phyloP scores from a whole-genome alignment of 768 basidiomycete genomes.

The Calocybe indica region DNA sequence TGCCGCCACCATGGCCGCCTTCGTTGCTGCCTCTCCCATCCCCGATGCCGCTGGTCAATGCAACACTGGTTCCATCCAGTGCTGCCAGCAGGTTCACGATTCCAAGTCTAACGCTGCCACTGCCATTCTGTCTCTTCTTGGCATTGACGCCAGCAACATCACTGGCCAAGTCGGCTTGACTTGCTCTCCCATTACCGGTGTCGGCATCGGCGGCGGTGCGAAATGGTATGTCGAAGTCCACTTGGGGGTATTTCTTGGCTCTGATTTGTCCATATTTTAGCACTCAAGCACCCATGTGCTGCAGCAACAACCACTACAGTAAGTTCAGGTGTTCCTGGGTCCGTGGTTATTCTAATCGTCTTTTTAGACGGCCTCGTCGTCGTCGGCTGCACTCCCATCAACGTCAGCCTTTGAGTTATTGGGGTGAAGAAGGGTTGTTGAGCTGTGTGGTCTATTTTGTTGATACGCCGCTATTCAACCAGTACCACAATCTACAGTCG shows the following conservation, averaged over 20 bases:
- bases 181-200: constrained; percentile 17
- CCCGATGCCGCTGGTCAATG: constrained; percentile 14
- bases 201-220: constrained; percentile 13
- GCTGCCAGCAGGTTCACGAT: constrained; percentile 18
- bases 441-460: too few relatives aligned
- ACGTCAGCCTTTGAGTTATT: too few relatives aligned
- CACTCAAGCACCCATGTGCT: constrained; percentile 6
- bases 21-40: constrained; percentile 11
- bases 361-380: too few relatives aligned
- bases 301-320: constrained; percentile 7
- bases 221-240: constrained; percentile 10
- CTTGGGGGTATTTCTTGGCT: neutral
- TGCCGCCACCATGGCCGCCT: constrained; percentile 5
- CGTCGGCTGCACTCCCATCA: too few relatives aligned
- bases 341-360: too few relatives aligned
- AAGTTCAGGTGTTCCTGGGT: neutral
- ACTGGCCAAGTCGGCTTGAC: constrained; percentile 12
- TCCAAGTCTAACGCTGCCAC: constrained; percentile 4
- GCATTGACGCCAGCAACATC: constrained; percentile 5
- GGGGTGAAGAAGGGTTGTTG: too few relatives aligned
- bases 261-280: neutral
- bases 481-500: too few relatives aligned
- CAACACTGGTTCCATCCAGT: constrained; percentile 22
- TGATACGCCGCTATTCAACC: too few relatives aligned
- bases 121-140: constrained; percentile 4